Evolutionary conservation across 2,329 filamentous ascomycete species (phyloP).

Genomic region (Venturia effusa): DNA sequence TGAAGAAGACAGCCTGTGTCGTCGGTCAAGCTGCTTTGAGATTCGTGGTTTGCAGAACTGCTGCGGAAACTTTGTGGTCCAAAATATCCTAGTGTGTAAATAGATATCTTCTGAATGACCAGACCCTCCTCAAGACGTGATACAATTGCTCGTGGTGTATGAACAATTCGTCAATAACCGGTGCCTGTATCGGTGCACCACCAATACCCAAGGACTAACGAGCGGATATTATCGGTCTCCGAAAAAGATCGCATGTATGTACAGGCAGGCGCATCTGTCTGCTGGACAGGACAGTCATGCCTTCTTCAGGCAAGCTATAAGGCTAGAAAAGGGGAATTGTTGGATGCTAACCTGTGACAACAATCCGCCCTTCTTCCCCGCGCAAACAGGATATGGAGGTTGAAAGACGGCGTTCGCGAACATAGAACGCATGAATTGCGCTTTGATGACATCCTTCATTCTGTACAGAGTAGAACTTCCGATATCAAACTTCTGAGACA

Average conservation of each 20-base stretch:
- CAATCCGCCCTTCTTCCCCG: background rate
- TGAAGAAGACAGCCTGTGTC: background rate
- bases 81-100: background rate
- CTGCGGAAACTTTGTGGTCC: background rate
- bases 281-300: background rate
- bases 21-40: background rate
- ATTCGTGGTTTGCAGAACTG: background rate
- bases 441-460: background rate
- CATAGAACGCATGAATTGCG: background rate
- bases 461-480: background rate
- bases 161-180: background rate
- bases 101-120: background rate
- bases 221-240: background rate
- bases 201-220: background rate
- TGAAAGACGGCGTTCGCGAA: constrained; percentile 1
- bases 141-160: background rate
- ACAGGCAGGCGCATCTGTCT: background rate
- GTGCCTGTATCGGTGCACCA: background rate
- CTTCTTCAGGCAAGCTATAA: background rate
- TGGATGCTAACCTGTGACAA: background rate
- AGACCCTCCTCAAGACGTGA: background rate
- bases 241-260: background rate
- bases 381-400: background rate
- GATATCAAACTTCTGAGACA: constrained; percentile 1
- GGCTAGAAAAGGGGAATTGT: background rate